A percentile compares a stretch with the other conserved stretches of the same genome.
These are phyloP conservation scores for Candida tammaniensis DNA, from an alignment of 805 yeast species.

Conservation along the genomic window DNA sequence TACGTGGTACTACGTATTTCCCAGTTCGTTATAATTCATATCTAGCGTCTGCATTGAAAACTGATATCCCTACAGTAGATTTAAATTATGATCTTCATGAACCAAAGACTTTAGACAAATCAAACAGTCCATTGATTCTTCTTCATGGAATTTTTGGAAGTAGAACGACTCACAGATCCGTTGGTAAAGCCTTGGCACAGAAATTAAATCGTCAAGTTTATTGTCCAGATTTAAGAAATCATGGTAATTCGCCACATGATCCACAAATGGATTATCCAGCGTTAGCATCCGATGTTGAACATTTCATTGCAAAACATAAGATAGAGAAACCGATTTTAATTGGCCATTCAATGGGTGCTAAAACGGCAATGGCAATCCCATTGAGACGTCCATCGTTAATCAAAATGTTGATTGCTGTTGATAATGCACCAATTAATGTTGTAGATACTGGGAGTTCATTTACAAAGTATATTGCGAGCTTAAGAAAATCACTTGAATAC, in stretches of 20 bases:
- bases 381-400: slow-evolving; percentile 63
- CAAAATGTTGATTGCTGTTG: slow-evolving; percentile 70
- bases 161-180: slow-evolving; percentile 73
- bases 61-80: slow-evolving; percentile 47
- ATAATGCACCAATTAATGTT: slow-evolving; percentile 81
- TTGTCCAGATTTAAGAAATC: slow-evolving; percentile 80
- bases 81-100: slow-evolving; percentile 51
- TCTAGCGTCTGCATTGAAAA: slow-evolving; percentile 26
- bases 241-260: slow-evolving; percentile 87
- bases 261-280: slow-evolving; percentile 72
- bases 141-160: slow-evolving; percentile 91
- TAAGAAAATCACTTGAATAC: slow-evolving; percentile 55
- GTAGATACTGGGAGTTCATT: slow-evolving; percentile 52
- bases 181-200: slow-evolving; percentile 58
- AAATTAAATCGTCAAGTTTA: slow-evolving; percentile 55
- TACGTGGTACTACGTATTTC: no score
- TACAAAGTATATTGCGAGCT: slow-evolving; percentile 60
- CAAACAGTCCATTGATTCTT: slow-evolving; percentile 65
- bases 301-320: slow-evolving; percentile 44
- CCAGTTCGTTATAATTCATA: no score
- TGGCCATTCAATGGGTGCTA: slow-evolving; percentile 94
- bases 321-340: slow-evolving; percentile 55
- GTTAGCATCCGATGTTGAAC: slow-evolving; percentile 81
- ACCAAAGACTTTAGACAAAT: slow-evolving; percentile 19
- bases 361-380: slow-evolving; percentile 84